Percentiles rank a stretch among this genome's conserved stretches.
These are phyloP conservation scores for Lachancea waltii DNA, from an alignment of 805 yeast genomes.

Conservation along the genomic window DNA sequence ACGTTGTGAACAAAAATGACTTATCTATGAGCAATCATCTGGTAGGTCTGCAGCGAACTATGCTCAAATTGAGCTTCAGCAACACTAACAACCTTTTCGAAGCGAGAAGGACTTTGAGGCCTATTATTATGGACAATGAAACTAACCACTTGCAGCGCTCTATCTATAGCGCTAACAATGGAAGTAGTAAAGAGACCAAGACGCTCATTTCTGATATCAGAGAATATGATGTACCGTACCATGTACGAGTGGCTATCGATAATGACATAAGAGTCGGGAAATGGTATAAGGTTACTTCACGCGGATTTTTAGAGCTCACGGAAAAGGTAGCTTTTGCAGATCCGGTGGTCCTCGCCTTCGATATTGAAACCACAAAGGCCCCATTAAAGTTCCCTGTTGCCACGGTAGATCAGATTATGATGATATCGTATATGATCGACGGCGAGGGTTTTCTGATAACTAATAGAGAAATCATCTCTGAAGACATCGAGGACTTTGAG, in stretches of 20 bases:
- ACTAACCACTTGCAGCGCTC: constrained; percentile 56
- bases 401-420: constrained; percentile 86
- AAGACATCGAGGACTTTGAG: constrained; percentile 94
- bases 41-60: constrained; percentile 59
- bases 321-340: constrained; percentile 92
- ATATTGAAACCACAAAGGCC: constrained; percentile 95
- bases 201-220: constrained; percentile 66
- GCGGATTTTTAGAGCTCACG: constrained; percentile 46
- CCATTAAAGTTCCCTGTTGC: constrained; percentile 96
- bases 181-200: constrained; percentile 48
- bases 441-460: constrained; percentile 94
- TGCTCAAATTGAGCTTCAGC: constrained; percentile 66
- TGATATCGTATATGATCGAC: constrained; percentile 99
- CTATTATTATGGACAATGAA: constrained; percentile 64
- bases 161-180: constrained; percentile 40
- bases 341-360: constrained; percentile 93
- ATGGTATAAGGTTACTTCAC: constrained; percentile 81
- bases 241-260: constrained; percentile 94
- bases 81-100: constrained; percentile 67
- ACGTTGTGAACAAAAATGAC: constrained; percentile 67
- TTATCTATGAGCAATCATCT: constrained; percentile 78
- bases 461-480: constrained; percentile 86
- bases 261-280: constrained; percentile 82
- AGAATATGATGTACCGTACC: constrained; percentile 96
- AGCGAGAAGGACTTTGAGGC: constrained; percentile 64